These are phyloP conservation scores for Stellera chamaejasme DNA, from an alignment of 345 rosid species.

Conservation along the genomic window DNA sequence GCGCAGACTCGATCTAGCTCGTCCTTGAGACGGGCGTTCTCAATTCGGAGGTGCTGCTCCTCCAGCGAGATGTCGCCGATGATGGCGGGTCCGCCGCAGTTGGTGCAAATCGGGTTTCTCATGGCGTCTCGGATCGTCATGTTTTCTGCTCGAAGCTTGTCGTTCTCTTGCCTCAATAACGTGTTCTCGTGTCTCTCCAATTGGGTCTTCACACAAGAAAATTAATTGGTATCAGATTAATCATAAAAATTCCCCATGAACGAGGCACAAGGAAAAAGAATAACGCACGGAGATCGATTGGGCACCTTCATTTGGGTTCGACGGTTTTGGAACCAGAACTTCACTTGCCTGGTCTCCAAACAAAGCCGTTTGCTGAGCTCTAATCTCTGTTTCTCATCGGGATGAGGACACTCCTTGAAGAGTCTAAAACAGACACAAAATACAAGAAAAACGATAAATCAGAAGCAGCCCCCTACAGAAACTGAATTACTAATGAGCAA, in stretches of 20 bases:
- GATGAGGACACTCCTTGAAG: conserved; percentile 91
- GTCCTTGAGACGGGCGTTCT: conserved; percentile 59
- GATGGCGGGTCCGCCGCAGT: conserved; percentile 53
- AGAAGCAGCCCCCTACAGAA: neutral
- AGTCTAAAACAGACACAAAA: conserved; percentile 19
- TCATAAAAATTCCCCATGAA: neutral
- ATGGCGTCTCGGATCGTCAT: conserved; percentile 37
- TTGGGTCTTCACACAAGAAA: conserved; percentile 34
- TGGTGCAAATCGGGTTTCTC: conserved; percentile 44
- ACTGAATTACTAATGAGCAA: too few relatives aligned
- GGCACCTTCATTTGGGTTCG: conserved; percentile 93
- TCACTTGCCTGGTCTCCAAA: conserved; percentile 81
- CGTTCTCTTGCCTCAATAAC: conserved; percentile 56
- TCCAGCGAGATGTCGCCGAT: conserved; percentile 34
- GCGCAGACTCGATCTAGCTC: conserved; percentile 37
- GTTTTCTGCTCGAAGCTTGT: conserved; percentile 59
- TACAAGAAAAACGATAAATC: neutral
- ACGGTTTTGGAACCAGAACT: conserved; percentile 95
- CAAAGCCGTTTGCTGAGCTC: conserved; percentile 76
- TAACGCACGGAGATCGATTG: too few relatives aligned
- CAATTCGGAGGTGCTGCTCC: conserved; percentile 46
- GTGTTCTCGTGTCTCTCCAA: conserved; percentile 62
- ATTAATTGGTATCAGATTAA: neutral
- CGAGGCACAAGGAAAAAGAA: too few relatives aligned
- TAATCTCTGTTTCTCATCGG: conserved; percentile 79